Percentiles rank a stretch among this genome's conserved stretches.
Conservation (phyloP, 1,284 basidiomycete species). For the Ceratobasidium sp. region DNA sequence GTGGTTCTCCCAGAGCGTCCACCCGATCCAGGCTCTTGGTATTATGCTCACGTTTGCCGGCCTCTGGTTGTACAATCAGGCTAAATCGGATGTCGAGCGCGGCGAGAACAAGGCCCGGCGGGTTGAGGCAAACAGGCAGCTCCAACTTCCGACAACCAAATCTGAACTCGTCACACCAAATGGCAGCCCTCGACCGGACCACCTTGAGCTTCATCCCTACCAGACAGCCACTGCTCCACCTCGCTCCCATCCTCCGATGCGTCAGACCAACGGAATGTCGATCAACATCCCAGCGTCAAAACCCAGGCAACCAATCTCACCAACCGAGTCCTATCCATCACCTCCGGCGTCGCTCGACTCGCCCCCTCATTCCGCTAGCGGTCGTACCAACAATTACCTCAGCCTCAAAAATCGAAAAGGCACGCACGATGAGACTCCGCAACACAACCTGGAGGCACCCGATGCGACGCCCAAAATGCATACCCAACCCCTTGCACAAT, state of each 20-base stretch:
- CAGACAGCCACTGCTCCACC: constrained; percentile 32
- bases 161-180: constrained; percentile 54
- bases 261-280: constrained; percentile 39
- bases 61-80: constrained; percentile 94
- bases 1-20: constrained; percentile 93
- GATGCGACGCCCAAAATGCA: constrained; percentile 5
- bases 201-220: constrained; percentile 40
- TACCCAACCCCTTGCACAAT: constrained; percentile 11
- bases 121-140: constrained; percentile 79
- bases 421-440: constrained; percentile 14
- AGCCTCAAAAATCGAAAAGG: constrained; percentile 28
- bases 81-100: constrained; percentile 90
- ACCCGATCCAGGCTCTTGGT: constrained; percentile 84
- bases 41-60: constrained; percentile 91
- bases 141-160: constrained; percentile 72
- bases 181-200: constrained; percentile 40
- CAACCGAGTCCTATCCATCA: constrained; percentile 71
- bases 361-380: constrained; percentile 53
- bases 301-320: constrained; percentile 48
- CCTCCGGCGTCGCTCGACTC: constrained; percentile 77
- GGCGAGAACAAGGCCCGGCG: constrained; percentile 87
- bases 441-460: background rate
- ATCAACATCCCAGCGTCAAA: constrained; percentile 40
- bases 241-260: constrained; percentile 46
- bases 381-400: background rate